phyloP scores from a whole-genome alignment of 2,329 filamentous ascomycete genomes.

The Penicillium sp. region DNA sequence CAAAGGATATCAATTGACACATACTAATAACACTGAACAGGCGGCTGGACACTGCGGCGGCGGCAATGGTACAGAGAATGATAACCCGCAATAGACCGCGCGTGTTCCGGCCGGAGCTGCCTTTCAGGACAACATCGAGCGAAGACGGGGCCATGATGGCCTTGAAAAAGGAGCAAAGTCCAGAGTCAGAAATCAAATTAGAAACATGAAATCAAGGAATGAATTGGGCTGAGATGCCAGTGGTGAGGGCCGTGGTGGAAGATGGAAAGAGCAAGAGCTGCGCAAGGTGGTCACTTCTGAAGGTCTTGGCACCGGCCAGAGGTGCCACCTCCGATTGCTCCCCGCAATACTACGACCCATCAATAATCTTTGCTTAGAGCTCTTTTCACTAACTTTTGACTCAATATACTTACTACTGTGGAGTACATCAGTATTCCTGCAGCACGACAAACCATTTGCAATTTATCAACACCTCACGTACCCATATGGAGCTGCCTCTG shows the following conservation, averaged over 20 bases:
- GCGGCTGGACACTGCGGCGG: slow-evolving; percentile 84
- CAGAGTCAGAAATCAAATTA: slow-evolving; percentile 24
- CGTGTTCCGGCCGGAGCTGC: slow-evolving; percentile 75
- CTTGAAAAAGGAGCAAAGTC: slow-evolving; percentile 32
- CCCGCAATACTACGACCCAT: slow-evolving; percentile 26
- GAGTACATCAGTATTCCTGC: not conserved
- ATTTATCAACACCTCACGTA: not conserved
- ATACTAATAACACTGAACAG: slow-evolving; percentile 97
- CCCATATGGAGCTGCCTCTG: slow-evolving; percentile 29
- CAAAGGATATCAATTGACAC: slow-evolving; percentile 36
- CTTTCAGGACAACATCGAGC: slow-evolving; percentile 65
- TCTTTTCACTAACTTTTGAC: not conserved
- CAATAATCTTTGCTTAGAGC: not conserved
- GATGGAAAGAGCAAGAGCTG: slow-evolving; percentile 29
- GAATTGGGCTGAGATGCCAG: slow-evolving; percentile 22
- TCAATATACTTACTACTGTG: not conserved
- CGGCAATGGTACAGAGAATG: slow-evolving; percentile 88
- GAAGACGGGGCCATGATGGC: slow-evolving; percentile 47
- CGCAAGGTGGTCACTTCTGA: slow-evolving; percentile 44
- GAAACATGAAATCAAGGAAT: slow-evolving; percentile 27
- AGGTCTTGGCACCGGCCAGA: slow-evolving; percentile 37
- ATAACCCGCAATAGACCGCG: slow-evolving; percentile 81
- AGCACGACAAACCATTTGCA: not conserved
- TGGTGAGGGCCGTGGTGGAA: slow-evolving; percentile 20
- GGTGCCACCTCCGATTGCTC: slow-evolving; percentile 30